These are phyloP conservation scores for Termitomyces sp. DNA, from an alignment of 768 basidiomycete genomes.

Conservation along the genomic window DNA sequence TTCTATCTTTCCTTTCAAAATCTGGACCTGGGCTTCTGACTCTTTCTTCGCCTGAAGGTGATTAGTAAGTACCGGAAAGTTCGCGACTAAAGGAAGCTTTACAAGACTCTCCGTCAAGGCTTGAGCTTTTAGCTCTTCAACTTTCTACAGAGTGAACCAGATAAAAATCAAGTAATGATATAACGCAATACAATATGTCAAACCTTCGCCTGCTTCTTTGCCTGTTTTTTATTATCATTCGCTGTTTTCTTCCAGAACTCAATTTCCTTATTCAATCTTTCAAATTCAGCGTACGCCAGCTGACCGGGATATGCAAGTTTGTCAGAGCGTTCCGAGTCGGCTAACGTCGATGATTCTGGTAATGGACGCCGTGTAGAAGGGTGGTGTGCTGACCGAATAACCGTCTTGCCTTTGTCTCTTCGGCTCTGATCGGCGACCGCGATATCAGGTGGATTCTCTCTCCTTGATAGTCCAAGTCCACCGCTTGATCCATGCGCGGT, in stretches of 20 bases:
- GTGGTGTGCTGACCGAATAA: slow-evolving; percentile 5
- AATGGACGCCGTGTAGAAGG: slow-evolving; percentile 11
- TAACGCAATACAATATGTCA: slow-evolving; percentile 1
- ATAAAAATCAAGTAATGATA: slow-evolving; percentile 1
- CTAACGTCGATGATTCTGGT: neutral
- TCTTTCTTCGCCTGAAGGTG: slow-evolving; percentile 36
- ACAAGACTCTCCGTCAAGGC: slow-evolving; percentile 33
- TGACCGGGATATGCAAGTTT: slow-evolving; percentile 22
- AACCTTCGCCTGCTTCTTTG: slow-evolving; percentile 57
- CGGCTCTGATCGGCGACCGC: slow-evolving; percentile 1
- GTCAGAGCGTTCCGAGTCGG: slow-evolving; percentile 11
- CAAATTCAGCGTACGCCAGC: slow-evolving; percentile 41
- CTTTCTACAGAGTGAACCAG: slow-evolving; percentile 29
- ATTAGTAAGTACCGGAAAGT: neutral
- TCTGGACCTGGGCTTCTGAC: slow-evolving; percentile 37
- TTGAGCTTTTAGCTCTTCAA: slow-evolving; percentile 47
- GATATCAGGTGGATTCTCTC: slow-evolving; percentile 1
- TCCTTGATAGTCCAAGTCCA: neutral
- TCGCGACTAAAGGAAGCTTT: neutral
- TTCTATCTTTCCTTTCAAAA: slow-evolving; percentile 37
- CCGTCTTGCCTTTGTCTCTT: slow-evolving; percentile 18
- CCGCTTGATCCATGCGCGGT: neutral
- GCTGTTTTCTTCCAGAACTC: slow-evolving; percentile 46
- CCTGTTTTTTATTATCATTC: slow-evolving; percentile 40
- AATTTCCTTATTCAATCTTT: slow-evolving; percentile 52